Percentiles rank a stretch among this genome's conserved stretches.
Evolutionary conservation across 768 basidiomycete genomes (phyloP).

Genomic region (Lentinus tigrinus): DNA sequence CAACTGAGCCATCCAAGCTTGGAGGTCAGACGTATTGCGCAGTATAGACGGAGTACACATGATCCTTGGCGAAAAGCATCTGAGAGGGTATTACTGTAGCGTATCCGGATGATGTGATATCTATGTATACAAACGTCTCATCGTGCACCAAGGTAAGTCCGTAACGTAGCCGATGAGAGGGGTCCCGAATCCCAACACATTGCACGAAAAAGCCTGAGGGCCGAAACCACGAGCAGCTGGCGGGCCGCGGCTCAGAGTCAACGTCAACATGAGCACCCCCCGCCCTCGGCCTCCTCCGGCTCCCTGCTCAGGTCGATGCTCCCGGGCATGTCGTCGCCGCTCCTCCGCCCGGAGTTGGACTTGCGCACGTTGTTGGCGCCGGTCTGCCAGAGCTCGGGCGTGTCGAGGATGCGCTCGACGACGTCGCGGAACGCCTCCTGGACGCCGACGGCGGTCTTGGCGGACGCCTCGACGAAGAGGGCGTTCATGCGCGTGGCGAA

Average conservation of each 20-base stretch:
- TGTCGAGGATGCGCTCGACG: conserved; percentile 80
- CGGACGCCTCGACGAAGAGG: conserved; percentile 88
- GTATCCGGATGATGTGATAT: too few species aligned
- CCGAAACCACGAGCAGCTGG: too few species aligned
- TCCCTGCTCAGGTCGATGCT: conserved; percentile 36
- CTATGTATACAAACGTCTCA: too few species aligned
- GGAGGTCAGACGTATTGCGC: too few species aligned
- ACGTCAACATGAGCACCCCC: conserved; percentile 38
- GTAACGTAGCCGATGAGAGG: too few species aligned
- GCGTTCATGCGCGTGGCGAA: conserved; percentile 84
- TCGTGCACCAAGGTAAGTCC: too few species aligned
- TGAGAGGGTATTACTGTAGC: too few species aligned
- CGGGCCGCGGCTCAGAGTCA: too few species aligned
- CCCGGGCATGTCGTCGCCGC: conserved; percentile 39
- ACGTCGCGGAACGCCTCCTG: conserved; percentile 74
- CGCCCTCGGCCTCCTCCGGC: conserved; percentile 21
- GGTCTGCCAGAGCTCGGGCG: conserved; percentile 74
- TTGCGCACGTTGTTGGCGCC: conserved; percentile 26
- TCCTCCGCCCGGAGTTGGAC: background rate
- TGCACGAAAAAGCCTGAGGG: too few species aligned
- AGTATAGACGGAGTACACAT: too few species aligned
- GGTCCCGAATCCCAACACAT: too few species aligned
- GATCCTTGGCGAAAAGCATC: too few species aligned
- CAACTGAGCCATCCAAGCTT: conserved; percentile 21
- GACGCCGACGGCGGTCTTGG: conserved; percentile 87